Percentiles rank a stretch among this genome's conserved stretches.
Conservation (phyloP, 345 rosid species). For the Bruguiera gymnorhiza region DNA sequence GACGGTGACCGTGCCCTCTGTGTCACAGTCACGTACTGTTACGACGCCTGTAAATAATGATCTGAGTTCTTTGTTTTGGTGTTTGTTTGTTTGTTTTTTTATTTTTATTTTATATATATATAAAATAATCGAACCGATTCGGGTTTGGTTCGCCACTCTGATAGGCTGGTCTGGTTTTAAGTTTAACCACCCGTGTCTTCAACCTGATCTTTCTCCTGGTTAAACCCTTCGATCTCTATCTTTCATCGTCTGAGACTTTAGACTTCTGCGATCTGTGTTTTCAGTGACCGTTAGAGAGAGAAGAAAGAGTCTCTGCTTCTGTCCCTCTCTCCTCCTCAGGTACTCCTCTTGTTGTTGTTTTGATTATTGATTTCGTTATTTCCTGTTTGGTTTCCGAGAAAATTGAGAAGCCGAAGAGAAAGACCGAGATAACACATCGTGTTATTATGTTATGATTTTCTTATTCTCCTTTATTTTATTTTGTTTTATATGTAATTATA, state of each 20-base stretch:
- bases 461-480: not conserved
- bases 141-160: too few relatives aligned
- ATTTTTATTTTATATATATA: too few relatives aligned
- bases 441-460: too few relatives aligned
- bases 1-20: too few relatives aligned
- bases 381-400: slow-evolving; percentile 1
- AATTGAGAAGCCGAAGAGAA: not conserved
- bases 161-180: too few relatives aligned
- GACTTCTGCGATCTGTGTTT: slow-evolving; percentile 30
- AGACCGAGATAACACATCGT: not conserved
- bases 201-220: not conserved
- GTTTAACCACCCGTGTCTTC: not conserved
- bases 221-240: slow-evolving; percentile 10
- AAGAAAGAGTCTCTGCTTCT: slow-evolving; percentile 3
- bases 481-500: too few relatives aligned
- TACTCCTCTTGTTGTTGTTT: slow-evolving; percentile 1
- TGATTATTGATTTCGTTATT: not conserved
- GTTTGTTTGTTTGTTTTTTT: too few relatives aligned
- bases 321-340: not conserved
- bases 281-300: slow-evolving; percentile 22
- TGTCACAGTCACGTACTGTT: too few relatives aligned
- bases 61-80: too few relatives aligned
- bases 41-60: too few relatives aligned
- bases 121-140: too few relatives aligned
- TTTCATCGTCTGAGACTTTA: not conserved